These are phyloP conservation scores for Pseudocercospora musae DNA, from an alignment of 2,329 filamentous ascomycete genomes.

Conservation along the genomic window DNA sequence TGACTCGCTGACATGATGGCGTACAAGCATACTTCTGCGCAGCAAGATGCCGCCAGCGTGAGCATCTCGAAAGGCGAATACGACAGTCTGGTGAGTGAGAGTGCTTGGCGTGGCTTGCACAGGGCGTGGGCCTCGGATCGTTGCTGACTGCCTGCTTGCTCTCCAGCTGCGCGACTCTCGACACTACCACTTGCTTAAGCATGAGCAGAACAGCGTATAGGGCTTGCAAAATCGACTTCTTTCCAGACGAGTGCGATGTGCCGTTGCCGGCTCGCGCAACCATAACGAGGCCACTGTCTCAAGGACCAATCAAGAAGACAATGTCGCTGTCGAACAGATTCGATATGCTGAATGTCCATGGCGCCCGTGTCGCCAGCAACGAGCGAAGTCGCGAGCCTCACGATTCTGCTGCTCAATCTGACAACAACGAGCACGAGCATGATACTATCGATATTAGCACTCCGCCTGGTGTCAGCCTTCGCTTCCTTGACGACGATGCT, in stretches of 20 bases:
- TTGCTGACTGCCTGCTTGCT: background rate
- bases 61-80: conserved; percentile 61
- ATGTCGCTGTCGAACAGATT: conserved; percentile 58
- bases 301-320: conserved; percentile 36
- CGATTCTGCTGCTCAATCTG: conserved; percentile 10
- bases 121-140: no score
- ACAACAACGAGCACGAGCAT: conserved; percentile 21
- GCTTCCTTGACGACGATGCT: conserved; percentile 22
- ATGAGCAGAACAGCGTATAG: conserved; percentile 65
- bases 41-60: conserved; percentile 37
- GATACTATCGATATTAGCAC: conserved; percentile 16
- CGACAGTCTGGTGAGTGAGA: conserved; percentile 49
- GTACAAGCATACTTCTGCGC: conserved; percentile 26
- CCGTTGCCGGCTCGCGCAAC: conserved; percentile 45
- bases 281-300: conserved; percentile 26
- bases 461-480: conserved; percentile 26
- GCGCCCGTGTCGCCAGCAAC: conserved; percentile 20
- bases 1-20: no score
- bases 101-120: no score
- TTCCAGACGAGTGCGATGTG: conserved; percentile 67
- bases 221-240: conserved; percentile 67
- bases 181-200: conserved; percentile 53
- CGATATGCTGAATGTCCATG: conserved; percentile 55
- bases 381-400: conserved; percentile 22
- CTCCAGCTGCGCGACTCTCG: conserved; percentile 37